These are phyloP conservation scores for Cocos nucifera DNA, from an alignment of 176 grass and related monocot species.

Conservation along the genomic window DNA sequence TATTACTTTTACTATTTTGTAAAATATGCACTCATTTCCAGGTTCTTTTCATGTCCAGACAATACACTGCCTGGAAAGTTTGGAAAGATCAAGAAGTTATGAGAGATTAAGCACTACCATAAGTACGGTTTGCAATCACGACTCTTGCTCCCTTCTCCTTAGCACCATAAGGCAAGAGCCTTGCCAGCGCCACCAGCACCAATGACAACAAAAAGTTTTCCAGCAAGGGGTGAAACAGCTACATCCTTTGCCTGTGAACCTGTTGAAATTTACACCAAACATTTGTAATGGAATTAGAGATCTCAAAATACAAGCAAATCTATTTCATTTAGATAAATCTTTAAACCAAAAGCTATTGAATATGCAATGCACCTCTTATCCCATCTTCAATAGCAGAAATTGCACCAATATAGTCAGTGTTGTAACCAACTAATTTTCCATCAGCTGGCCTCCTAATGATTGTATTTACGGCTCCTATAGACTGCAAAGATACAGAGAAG, in stretches of 20 bases:
- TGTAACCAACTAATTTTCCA: slow-evolving; percentile 88
- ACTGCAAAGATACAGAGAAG: slow-evolving; percentile 33
- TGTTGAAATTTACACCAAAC: slow-evolving; percentile 27
- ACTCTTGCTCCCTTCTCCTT: slow-evolving; percentile 95
- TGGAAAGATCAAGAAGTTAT: neutral
- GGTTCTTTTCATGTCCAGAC: too few relatives aligned
- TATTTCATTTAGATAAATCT: neutral
- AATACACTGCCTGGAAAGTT: too few relatives aligned
- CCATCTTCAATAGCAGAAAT: slow-evolving; percentile 99
- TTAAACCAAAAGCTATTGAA: neutral
- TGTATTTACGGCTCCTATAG: slow-evolving; percentile 94
- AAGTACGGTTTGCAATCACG: slow-evolving; percentile 96
- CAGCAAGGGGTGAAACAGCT: slow-evolving; percentile 51
- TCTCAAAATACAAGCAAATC: neutral
- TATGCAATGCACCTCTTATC: slow-evolving; percentile 64
- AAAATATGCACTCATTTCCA: too few relatives aligned
- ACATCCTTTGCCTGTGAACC: slow-evolving; percentile 32
- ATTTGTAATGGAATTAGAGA: slow-evolving; percentile 4
- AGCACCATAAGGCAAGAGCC: slow-evolving; percentile 95
- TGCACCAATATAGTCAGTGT: slow-evolving; percentile 96
- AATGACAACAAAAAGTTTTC: slow-evolving; percentile 80
- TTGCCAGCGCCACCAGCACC: slow-evolving; percentile 96
- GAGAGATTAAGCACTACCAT: slow-evolving; percentile 43
- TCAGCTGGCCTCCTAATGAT: slow-evolving; percentile 63
- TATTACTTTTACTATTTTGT: too few relatives aligned